Evolutionary conservation across 2,329 filamentous ascomycete genomes (phyloP).

Genomic region (Beauveria sp.): DNA sequence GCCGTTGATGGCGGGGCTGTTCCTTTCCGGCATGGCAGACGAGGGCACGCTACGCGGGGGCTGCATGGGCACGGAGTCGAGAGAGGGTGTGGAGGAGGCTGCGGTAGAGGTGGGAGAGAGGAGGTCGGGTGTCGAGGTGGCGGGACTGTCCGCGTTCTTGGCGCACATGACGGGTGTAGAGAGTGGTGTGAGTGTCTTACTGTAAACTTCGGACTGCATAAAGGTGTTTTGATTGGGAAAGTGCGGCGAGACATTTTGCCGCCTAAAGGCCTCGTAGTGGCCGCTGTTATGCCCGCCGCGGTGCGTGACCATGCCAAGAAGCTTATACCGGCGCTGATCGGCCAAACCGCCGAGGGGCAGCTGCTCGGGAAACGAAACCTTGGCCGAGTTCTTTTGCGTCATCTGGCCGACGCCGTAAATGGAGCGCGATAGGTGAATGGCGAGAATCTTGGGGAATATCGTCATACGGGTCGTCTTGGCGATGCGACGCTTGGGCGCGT

Average conservation of each 20-base stretch:
- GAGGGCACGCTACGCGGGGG: conserved; percentile 25
- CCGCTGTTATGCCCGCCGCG: conserved; percentile 94
- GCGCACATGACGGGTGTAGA: conserved; percentile 40
- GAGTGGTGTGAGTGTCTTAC: conserved; percentile 47
- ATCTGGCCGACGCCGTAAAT: conserved; percentile 73
- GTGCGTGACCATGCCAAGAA: conserved; percentile 84
- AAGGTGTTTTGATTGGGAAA: conserved; percentile 79
- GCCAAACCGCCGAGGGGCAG: conserved; percentile 74
- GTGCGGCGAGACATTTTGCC: conserved; percentile 71
- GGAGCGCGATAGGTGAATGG: conserved; percentile 85
- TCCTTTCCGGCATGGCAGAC: conserved; percentile 13
- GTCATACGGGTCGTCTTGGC: conserved; percentile 83
- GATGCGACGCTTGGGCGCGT: conserved; percentile 76
- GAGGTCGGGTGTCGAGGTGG: conserved; percentile 41
- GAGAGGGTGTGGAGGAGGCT: conserved; percentile 30
- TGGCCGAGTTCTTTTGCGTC: conserved; percentile 90
- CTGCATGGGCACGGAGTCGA: conserved; percentile 23
- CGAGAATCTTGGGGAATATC: conserved; percentile 79
- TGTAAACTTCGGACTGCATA: conserved; percentile 66
- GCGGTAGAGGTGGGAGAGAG: conserved; percentile 29
- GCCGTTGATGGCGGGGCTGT: conserved; percentile 20
- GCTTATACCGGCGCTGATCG: conserved; percentile 70
- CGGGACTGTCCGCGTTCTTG: conserved; percentile 32
- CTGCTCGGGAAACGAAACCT: conserved; percentile 85
- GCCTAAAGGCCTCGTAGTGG: conserved; percentile 92